Base-by-base conservation (phyloP, 2,329 filamentous ascomycete species). In the Laburnicola sp. region DNA sequence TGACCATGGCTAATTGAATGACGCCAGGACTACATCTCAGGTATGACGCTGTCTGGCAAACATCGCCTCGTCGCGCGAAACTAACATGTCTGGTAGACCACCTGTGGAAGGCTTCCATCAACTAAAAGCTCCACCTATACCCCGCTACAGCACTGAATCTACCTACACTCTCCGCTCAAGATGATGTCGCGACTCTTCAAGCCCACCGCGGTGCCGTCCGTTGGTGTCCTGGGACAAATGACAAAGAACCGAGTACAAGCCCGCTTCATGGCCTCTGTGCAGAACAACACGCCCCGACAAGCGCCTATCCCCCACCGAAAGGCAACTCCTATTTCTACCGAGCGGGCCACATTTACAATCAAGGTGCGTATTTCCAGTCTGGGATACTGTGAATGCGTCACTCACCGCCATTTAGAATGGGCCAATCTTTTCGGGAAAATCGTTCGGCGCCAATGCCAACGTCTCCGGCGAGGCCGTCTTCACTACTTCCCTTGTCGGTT, bases 381-480 rank as follows among this genome's bases (percentile, higher is more conserved):
- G 25, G 30, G 39, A 41, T 36, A 6, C 22, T 35, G 23, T 32
- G 10, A 6, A 39, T 68, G 64, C 73, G 56, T 69, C 43, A 54
- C 69, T 73, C 45, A 74, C 62, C 54, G 44, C 56, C 45, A 41
- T 41, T 53, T 69, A 91, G 86, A 91, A 96, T 78, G 94, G 94
- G 56, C 94, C 94, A 38, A 87, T 97, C 70, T 97, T 96, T 80
- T 89, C 91, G 66, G 94, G 94, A 72, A 96, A 89, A 73, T 96
- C 93, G 53, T 99, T 97, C 67, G 94, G 94, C 67, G 94, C 94
- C 70, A 94, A 95, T 75, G 85, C 88, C 74, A 99, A 97, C 82
- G 89, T 97, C 72, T 96, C 92, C 58, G 94, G 94, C 64, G 94
- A 99, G 80, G 94, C 94, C 39, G 94, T 97, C 74, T 99, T 99